A percentile compares a stretch with the other conserved stretches of the same genome.
These are phyloP conservation scores for Vanrija sp. DNA, from an alignment of 1,284 basidiomycete species.

Conservation along the genomic window DNA sequence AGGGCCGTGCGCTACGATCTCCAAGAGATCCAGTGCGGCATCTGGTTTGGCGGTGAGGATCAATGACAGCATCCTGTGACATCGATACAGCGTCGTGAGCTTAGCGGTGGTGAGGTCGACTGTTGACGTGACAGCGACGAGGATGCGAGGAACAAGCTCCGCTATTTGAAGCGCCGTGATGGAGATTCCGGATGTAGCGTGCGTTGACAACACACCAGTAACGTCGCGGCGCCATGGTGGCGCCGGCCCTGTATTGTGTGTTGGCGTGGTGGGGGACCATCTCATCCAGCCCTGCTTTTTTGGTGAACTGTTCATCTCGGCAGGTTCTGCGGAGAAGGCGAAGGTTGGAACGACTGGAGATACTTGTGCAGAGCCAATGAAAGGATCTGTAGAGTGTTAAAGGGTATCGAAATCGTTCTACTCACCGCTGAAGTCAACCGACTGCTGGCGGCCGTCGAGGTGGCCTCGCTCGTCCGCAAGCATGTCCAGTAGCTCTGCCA, in stretches of 20 bases:
- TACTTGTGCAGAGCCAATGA: too few relatives aligned
- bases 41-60: constrained; percentile 64
- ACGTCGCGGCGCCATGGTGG: constrained; percentile 9
- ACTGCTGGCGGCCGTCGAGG: not conserved
- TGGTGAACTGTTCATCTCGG: not conserved
- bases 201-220: constrained; percentile 26
- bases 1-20: constrained; percentile 64
- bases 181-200: constrained; percentile 10
- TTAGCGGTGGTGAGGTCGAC: constrained; percentile 24
- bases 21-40: constrained; percentile 63
- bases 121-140: constrained; percentile 29
- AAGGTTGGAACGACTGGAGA: constrained; percentile 13
- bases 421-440: constrained; percentile 9
- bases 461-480: constrained; percentile 22
- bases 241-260: constrained; percentile 9
- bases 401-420: not conserved
- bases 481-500: constrained; percentile 25
- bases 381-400: not conserved
- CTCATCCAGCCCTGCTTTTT: constrained; percentile 27
- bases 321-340: constrained; percentile 14
- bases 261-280: constrained; percentile 22
- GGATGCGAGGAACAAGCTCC: constrained; percentile 27
- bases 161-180: constrained; percentile 18
- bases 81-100: constrained; percentile 52
- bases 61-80: constrained; percentile 59